A percentile compares a stretch with the other conserved stretches of the same genome.
phyloP scores from a whole-genome alignment of 441 rosid species.

The Pelargonium australe region DNA sequence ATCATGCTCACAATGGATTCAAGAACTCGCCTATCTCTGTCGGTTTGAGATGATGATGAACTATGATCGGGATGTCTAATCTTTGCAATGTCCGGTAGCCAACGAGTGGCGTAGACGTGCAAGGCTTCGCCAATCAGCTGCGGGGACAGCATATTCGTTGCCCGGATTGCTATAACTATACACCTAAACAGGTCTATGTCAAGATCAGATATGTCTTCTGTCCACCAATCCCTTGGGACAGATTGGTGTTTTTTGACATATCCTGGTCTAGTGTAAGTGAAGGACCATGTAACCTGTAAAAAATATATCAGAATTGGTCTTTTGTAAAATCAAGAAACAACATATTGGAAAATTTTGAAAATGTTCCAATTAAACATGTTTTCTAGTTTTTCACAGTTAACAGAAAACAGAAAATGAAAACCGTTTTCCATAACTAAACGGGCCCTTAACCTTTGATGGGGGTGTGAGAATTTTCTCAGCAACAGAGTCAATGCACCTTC shows the following conservation, averaged over 20 bases:
- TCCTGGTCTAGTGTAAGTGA: slow-evolving; percentile 78
- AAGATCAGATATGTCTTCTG: slow-evolving; percentile 86
- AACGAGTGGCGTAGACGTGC: slow-evolving; percentile 89
- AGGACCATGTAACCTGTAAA: slow-evolving; percentile 87
- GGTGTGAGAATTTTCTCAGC: slow-evolving; percentile 80
- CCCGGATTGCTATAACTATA: slow-evolving; percentile 54
- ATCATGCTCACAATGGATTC: slow-evolving; percentile 75
- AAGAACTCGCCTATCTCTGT: slow-evolving; percentile 50
- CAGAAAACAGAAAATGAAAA: no score
- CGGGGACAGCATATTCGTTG: slow-evolving; percentile 53
- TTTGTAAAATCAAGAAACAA: neutral
- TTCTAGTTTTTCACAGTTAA: no score
- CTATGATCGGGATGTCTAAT: slow-evolving; percentile 29
- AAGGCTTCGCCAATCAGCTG: slow-evolving; percentile 93
- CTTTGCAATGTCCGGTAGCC: slow-evolving; percentile 73
- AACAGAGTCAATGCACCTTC: slow-evolving; percentile 76
- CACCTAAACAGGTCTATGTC: slow-evolving; percentile 84
- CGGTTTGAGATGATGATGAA: slow-evolving; percentile 39
- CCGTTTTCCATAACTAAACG: no score
- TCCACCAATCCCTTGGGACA: slow-evolving; percentile 98
- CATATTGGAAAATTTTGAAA: no score
- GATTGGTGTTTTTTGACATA: slow-evolving; percentile 49
- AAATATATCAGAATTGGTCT: neutral
- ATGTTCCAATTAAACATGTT: no score
- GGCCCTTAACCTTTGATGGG: slow-evolving; percentile 44